These are phyloP conservation scores for Circinella umbellata DNA, from an alignment of 371 early-diverging fungal genomes.

Conservation along the genomic window DNA sequence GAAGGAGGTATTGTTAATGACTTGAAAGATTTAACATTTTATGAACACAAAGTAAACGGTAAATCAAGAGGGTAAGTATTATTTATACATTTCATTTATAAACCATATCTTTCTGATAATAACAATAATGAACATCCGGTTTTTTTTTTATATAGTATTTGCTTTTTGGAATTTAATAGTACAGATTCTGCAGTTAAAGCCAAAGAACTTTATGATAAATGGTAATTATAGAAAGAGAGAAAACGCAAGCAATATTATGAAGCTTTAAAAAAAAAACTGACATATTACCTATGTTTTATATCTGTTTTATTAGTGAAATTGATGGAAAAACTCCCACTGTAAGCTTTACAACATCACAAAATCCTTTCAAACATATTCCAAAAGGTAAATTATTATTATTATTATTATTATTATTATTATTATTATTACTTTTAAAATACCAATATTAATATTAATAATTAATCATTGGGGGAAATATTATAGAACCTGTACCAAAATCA, in stretches of 20 bases:
- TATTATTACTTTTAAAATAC: too few species aligned
- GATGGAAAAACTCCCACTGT: conserved; percentile 41
- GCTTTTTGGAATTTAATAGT: conserved; percentile 53
- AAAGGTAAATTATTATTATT: conserved; percentile 41
- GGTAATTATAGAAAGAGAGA: conserved; percentile 28
- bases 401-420: background rate
- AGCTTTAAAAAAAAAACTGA: background rate
- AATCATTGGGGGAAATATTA: too few species aligned
- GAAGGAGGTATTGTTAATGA: conserved; percentile 45
- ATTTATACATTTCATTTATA: background rate
- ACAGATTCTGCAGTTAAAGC: conserved; percentile 43
- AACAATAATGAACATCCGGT: background rate
- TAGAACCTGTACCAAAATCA: conserved; percentile 39
- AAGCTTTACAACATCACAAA: conserved; percentile 40
- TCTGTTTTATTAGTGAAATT: conserved; percentile 31
- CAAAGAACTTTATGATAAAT: conserved; percentile 46
- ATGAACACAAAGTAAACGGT: conserved; percentile 70
- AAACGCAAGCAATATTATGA: too few species aligned
- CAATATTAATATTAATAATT: too few species aligned
- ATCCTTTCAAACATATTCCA: conserved; percentile 55
- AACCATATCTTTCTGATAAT: background rate
- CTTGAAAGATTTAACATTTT: conserved; percentile 56
- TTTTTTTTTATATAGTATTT: conserved; percentile 35
- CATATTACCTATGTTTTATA: background rate
- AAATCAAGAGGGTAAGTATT: conserved; percentile 63